Conservation (phyloP, 2,329 filamentous ascomycete genomes). For the Venturia pyrina region DNA sequence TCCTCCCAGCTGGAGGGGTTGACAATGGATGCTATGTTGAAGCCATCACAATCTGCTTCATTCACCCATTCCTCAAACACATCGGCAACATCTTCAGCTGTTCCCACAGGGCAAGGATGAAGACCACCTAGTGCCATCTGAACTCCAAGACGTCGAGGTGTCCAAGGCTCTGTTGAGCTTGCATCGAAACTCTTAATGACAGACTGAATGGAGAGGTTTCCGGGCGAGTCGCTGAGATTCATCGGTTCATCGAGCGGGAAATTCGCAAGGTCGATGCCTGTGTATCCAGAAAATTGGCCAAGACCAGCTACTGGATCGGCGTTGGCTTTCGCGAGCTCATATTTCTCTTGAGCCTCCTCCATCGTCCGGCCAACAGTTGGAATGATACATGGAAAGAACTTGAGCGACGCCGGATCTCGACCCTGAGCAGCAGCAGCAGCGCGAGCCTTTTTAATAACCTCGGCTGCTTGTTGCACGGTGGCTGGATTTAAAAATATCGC, state of each 20-base stretch:
- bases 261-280: slow-evolving; percentile 8
- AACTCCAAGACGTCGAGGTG: slow-evolving; percentile 8
- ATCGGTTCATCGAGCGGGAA: slow-evolving; percentile 9
- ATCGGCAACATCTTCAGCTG: slow-evolving; percentile 9
- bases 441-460: neutral
- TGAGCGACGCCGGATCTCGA: neutral
- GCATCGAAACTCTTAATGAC: slow-evolving; percentile 10
- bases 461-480: neutral
- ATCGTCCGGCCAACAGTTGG: neutral
- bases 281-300: slow-evolving; percentile 7
- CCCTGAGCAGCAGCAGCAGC: neutral
- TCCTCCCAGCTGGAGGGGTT: slow-evolving; percentile 9
- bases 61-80: slow-evolving; percentile 12
- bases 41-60: slow-evolving; percentile 12
- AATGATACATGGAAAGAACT: neutral
- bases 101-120: slow-evolving; percentile 12
- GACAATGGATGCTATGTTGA: slow-evolving; percentile 9
- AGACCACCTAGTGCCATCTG: slow-evolving; percentile 13
- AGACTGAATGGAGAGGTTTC: slow-evolving; percentile 7
- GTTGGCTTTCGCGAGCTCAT: neutral
- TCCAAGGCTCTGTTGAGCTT: slow-evolving; percentile 5
- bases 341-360: neutral
- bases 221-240: neutral
- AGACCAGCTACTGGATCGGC: slow-evolving; percentile 8
- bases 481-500: neutral